Evolutionary conservation across 1,284 basidiomycete species (phyloP).

Genomic region (Stygiomarasmius scandens): DNA sequence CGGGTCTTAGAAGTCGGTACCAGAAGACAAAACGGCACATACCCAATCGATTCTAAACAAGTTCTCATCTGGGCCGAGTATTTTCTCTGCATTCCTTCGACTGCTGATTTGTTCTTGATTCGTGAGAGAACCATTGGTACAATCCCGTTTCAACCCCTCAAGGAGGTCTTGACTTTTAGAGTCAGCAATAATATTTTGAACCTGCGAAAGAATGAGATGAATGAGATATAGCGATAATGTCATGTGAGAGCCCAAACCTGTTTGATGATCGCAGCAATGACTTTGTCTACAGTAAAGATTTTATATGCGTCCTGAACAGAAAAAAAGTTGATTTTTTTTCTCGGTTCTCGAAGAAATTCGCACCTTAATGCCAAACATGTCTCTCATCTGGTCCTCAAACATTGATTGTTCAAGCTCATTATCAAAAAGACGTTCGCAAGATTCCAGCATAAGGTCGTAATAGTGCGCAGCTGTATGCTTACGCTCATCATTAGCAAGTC

Average conservation of each 20-base stretch:
- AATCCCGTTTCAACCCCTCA: slow-evolving; percentile 78
- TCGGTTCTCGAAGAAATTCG: not conserved
- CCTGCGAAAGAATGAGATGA: slow-evolving; percentile 37
- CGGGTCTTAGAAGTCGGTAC: not conserved
- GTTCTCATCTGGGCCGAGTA: slow-evolving; percentile 88
- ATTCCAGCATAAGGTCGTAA: slow-evolving; percentile 84
- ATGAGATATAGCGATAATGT: slow-evolving; percentile 6
- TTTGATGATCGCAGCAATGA: slow-evolving; percentile 86
- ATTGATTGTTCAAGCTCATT: slow-evolving; percentile 85
- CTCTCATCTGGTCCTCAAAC: slow-evolving; percentile 91
- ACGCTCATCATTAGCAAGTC: slow-evolving; percentile 21
- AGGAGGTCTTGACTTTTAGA: slow-evolving; percentile 84
- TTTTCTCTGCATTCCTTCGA: slow-evolving; percentile 80
- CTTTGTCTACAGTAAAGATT: slow-evolving; percentile 92
- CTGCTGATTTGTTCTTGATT: slow-evolving; percentile 87
- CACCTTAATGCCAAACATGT: slow-evolving; percentile 87
- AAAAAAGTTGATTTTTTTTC: not conserved
- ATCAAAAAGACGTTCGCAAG: slow-evolving; percentile 91
- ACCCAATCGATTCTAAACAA: slow-evolving; percentile 94
- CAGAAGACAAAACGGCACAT: slow-evolving; percentile 25
- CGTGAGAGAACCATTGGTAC: slow-evolving; percentile 62
- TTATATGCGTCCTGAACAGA: slow-evolving; percentile 68
- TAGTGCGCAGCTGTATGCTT: slow-evolving; percentile 54
- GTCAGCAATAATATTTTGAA: slow-evolving; percentile 81
- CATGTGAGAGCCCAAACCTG: slow-evolving; percentile 53